Conservation (phyloP, 352 stramenopile species). For the Pythium plurisporium region DNA sequence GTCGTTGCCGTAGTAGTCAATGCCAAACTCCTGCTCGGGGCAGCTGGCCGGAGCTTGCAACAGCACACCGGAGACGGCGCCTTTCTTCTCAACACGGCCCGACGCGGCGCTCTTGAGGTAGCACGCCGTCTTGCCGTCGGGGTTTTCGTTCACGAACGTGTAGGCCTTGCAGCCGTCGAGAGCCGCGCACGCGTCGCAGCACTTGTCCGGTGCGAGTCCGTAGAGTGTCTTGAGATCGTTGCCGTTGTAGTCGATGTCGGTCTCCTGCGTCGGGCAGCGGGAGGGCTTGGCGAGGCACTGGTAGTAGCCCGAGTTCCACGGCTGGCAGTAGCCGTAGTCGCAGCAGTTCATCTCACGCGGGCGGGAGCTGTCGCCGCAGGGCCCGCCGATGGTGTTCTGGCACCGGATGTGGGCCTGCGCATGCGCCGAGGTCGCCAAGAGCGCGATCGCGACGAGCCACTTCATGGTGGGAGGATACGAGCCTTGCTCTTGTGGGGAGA, state of each 20-base stretch:
- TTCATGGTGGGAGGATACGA: slow-evolving; percentile 6
- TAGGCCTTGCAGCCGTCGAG: slow-evolving; percentile 39
- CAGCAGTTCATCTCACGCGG: slow-evolving; percentile 25
- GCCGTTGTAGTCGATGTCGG: slow-evolving; percentile 46
- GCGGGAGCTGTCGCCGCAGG: slow-evolving; percentile 32
- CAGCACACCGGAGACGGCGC: slow-evolving; percentile 4
- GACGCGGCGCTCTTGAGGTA: slow-evolving; percentile 42
- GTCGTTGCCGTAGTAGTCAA: slow-evolving; percentile 15
- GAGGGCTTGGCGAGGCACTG: slow-evolving; percentile 36
- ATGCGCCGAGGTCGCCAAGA: not conserved
- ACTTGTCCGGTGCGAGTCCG: slow-evolving; percentile 29
- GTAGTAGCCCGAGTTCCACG: slow-evolving; percentile 60
- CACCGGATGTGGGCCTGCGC: slow-evolving; percentile 20
- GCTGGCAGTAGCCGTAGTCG: slow-evolving; percentile 52
- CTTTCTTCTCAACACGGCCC: slow-evolving; percentile 26
- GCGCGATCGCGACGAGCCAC: not conserved
- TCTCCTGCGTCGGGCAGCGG: slow-evolving; percentile 35
- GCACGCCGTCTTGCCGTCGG: slow-evolving; percentile 41
- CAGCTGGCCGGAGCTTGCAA: not conserved
- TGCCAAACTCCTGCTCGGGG: not conserved
- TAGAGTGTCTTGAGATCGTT: slow-evolving; percentile 44
- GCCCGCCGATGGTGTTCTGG: slow-evolving; percentile 39
- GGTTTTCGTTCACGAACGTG: slow-evolving; percentile 59
- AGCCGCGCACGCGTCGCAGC: slow-evolving; percentile 37
- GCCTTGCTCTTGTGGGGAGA: not conserved